Evolutionary conservation across 2,329 filamentous ascomycete genomes (phyloP).

Genomic region (Aspergillus fumigatus): DNA sequence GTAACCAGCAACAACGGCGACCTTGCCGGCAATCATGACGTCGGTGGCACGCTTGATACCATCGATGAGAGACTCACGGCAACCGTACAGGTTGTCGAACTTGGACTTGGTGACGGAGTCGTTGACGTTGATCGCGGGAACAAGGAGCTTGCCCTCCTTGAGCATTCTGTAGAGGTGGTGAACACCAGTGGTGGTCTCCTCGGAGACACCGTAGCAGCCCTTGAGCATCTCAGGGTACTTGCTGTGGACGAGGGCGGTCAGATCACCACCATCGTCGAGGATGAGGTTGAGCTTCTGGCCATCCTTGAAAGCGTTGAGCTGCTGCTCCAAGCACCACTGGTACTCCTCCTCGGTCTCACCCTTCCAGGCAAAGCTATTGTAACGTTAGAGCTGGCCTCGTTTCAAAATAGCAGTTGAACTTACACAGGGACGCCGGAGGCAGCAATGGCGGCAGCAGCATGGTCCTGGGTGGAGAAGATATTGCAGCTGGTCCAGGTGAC

Average conservation of each 20-base stretch:
- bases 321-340: constrained; percentile 99
- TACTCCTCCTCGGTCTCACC: constrained; percentile 99
- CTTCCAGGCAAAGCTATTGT: constrained; percentile 62
- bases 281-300: constrained; percentile 96
- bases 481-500: constrained; percentile 99
- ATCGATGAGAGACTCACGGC: constrained; percentile 96
- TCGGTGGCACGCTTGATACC: constrained; percentile 99
- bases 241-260: constrained; percentile 91
- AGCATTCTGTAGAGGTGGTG: constrained; percentile 99
- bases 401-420: constrained; percentile 28
- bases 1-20: constrained; percentile 94
- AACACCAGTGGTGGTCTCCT: constrained; percentile 99
- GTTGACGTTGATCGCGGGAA: constrained; percentile 98
- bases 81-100: constrained; percentile 99
- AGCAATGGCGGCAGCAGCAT: constrained; percentile 95
- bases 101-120: constrained; percentile 99
- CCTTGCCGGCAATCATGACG: constrained; percentile 99
- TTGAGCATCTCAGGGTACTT: constrained; percentile 99
- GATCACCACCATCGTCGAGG: constrained; percentile 96
- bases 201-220: constrained; percentile 96
- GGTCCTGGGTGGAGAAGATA: constrained; percentile 99
- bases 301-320: constrained; percentile 94
- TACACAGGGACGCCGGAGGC: constrained; percentile 83
- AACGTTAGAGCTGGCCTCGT: background rate
- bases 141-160: constrained; percentile 82